These are phyloP conservation scores for Blastobotrys aristatus DNA, from an alignment of 1,139 yeast genomes.

Conservation along the genomic window DNA sequence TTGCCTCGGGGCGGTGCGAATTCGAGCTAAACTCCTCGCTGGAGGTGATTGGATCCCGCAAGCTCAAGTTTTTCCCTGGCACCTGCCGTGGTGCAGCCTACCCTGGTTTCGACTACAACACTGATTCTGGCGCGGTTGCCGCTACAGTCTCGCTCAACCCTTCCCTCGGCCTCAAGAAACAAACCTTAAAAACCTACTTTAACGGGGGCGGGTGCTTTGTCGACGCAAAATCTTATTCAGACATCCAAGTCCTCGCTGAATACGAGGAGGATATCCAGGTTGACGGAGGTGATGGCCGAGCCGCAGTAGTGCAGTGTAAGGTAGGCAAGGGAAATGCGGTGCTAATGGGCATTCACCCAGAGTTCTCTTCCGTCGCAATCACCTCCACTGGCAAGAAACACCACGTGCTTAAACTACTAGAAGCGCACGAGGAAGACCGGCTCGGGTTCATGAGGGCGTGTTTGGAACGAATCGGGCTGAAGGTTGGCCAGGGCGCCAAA, in stretches of 20 bases:
- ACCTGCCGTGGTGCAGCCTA: conserved; percentile 75
- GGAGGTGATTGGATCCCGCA: conserved; percentile 85
- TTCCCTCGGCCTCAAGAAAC: conserved; percentile 14
- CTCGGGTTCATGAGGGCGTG: conserved; percentile 51
- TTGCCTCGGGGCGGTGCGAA: conserved; percentile 68
- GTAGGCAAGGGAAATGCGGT: conserved; percentile 74
- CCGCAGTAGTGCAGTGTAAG: conserved; percentile 60
- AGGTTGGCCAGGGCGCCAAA: conserved; percentile 49
- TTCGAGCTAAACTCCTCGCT: conserved; percentile 69
- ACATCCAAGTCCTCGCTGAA: conserved; percentile 64
- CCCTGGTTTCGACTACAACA: conserved; percentile 71
- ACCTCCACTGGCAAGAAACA: conserved; percentile 26
- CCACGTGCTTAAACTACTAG: conserved; percentile 39
- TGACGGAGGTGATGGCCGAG: conserved; percentile 25
- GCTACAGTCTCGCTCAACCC: conserved; percentile 43
- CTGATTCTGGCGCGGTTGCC: conserved; percentile 71
- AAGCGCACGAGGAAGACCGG: conserved; percentile 45
- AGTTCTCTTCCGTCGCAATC: conserved; percentile 58
- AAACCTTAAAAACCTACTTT: conserved; percentile 45
- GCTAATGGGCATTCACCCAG: conserved; percentile 89
- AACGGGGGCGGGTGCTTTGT: conserved; percentile 90
- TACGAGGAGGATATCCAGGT: conserved; percentile 49
- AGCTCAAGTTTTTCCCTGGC: conserved; percentile 77
- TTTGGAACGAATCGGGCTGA: conserved; percentile 57
- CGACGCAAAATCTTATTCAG: conserved; percentile 52